phyloP scores from a whole-genome alignment of 1,139 yeast species.

The Saccharomyces hybrid region DNA sequence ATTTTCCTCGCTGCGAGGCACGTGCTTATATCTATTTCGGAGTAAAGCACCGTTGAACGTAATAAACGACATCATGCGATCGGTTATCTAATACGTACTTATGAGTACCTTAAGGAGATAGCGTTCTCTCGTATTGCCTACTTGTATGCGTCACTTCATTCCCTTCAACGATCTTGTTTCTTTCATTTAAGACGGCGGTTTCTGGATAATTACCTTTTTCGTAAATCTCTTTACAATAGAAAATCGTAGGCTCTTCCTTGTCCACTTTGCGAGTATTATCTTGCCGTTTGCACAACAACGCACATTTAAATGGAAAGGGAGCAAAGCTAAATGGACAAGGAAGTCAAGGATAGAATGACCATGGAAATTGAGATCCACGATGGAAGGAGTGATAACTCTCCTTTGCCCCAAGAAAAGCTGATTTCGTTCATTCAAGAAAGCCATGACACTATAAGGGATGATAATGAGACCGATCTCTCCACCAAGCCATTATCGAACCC shows the following conservation, averaged over 20 bases:
- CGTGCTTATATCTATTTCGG: neutral
- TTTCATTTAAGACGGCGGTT: too few species aligned
- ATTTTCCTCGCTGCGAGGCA: neutral
- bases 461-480: slow-evolving; percentile 2
- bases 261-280: neutral
- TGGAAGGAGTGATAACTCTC: slow-evolving; percentile 12
- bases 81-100: neutral
- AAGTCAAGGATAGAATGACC: neutral
- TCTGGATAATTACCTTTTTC: neutral
- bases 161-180: too few species aligned
- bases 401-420: slow-evolving; percentile 11
- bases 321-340: neutral
- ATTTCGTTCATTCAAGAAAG: slow-evolving; percentile 10
- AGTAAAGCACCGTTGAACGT: neutral
- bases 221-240: neutral
- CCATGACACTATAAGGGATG: neutral
- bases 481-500: slow-evolving; percentile 5
- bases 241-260: neutral
- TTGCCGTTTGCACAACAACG: neutral
- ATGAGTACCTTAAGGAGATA: too few species aligned
- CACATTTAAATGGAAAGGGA: neutral
- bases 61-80: neutral
- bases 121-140: too few species aligned
- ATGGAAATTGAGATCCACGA: slow-evolving; percentile 5
- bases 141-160: too few species aligned